A percentile compares a stretch with the other conserved stretches of the same genome.
phyloP scores from a whole-genome alignment of 495 filamentous ascomycete genomes.

The Penicillium simplicissimum region DNA sequence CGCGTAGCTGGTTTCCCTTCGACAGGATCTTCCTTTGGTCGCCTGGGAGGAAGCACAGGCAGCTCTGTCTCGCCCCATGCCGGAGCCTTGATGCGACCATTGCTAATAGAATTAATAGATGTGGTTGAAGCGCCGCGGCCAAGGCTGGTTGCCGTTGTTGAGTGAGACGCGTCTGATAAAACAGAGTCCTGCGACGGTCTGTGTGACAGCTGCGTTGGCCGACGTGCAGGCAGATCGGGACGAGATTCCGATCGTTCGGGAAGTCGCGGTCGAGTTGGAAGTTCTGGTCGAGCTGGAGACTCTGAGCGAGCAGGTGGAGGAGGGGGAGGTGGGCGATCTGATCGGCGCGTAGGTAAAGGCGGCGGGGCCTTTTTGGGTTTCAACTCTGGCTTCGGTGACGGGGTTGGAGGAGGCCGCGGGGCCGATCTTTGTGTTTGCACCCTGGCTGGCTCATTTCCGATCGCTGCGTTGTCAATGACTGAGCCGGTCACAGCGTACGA shows the following conservation, averaged over 20 bases:
- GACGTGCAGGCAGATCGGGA: slow-evolving; percentile 44
- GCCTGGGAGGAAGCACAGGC: slow-evolving; percentile 47
- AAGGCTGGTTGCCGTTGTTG: slow-evolving; percentile 34
- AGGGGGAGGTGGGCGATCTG: slow-evolving; percentile 41
- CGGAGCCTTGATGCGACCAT: slow-evolving; percentile 40
- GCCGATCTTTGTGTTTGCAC: slow-evolving; percentile 23
- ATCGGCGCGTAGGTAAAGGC: slow-evolving; percentile 51
- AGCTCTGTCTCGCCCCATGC: slow-evolving; percentile 47
- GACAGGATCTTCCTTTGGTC: slow-evolving; percentile 26
- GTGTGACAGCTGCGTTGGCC: slow-evolving; percentile 35
- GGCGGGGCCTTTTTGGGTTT: slow-evolving; percentile 48
- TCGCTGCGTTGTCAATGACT: slow-evolving; percentile 27
- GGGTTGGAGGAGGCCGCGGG: slow-evolving; percentile 23
- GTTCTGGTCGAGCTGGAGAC: slow-evolving; percentile 38
- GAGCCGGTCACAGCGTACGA: slow-evolving; percentile 40
- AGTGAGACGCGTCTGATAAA: slow-evolving; percentile 40
- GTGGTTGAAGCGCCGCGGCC: slow-evolving; percentile 34
- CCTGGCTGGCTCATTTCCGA: slow-evolving; percentile 48
- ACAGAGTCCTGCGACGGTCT: slow-evolving; percentile 38
- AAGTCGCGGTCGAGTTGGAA: slow-evolving; percentile 13
- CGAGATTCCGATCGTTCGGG: slow-evolving; percentile 30
- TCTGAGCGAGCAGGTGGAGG: slow-evolving; percentile 44
- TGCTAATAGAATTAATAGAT: slow-evolving; percentile 33
- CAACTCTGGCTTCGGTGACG: slow-evolving; percentile 31
- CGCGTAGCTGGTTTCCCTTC: slow-evolving; percentile 20